These are phyloP conservation scores for Colletotrichum orchidophilum DNA, from an alignment of 2,329 filamentous ascomycete genomes.

Conservation along the genomic window DNA sequence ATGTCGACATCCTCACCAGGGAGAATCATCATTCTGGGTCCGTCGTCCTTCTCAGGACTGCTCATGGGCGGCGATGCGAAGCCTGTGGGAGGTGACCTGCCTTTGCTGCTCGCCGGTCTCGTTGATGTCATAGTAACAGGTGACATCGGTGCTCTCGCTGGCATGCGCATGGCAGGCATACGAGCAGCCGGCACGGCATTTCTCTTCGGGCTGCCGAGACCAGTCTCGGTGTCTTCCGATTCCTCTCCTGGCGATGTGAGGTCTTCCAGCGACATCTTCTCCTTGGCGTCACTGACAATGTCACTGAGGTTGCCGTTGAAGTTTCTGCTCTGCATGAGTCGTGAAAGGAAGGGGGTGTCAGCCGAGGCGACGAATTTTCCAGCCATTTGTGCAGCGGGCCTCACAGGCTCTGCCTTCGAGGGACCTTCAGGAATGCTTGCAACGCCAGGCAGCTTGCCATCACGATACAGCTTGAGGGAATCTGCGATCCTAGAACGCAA, in stretches of 20 bases:
- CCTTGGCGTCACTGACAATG: constrained; percentile 68
- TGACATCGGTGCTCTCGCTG: constrained; percentile 65
- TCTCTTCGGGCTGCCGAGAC: constrained; percentile 37
- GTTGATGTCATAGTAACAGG: constrained; percentile 51
- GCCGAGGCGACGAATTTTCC: constrained; percentile 61
- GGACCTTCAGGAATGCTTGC: constrained; percentile 52
- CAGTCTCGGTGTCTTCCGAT: constrained; percentile 58
- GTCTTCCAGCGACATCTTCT: constrained; percentile 60
- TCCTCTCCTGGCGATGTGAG: constrained; percentile 63
- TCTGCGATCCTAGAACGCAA: constrained; percentile 63
- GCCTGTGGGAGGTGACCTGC: constrained; percentile 50
- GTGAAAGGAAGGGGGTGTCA: constrained; percentile 74
- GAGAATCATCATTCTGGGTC: constrained; percentile 44
- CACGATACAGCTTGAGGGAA: constrained; percentile 61
- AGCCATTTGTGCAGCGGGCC: constrained; percentile 38
- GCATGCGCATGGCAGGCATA: constrained; percentile 62
- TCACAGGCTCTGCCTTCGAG: constrained; percentile 38
- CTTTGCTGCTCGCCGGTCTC: constrained; percentile 68
- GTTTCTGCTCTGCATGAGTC: constrained; percentile 69
- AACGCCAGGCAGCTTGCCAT: constrained; percentile 61
- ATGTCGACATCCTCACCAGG: constrained; percentile 62
- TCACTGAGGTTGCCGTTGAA: constrained; percentile 68
- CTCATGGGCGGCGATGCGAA: constrained; percentile 48
- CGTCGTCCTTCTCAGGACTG: constrained; percentile 35
- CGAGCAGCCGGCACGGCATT: constrained; percentile 43